Conservation (phyloP, 202 grass and related monocot genomes). For the Brachypodium distachyon region DNA sequence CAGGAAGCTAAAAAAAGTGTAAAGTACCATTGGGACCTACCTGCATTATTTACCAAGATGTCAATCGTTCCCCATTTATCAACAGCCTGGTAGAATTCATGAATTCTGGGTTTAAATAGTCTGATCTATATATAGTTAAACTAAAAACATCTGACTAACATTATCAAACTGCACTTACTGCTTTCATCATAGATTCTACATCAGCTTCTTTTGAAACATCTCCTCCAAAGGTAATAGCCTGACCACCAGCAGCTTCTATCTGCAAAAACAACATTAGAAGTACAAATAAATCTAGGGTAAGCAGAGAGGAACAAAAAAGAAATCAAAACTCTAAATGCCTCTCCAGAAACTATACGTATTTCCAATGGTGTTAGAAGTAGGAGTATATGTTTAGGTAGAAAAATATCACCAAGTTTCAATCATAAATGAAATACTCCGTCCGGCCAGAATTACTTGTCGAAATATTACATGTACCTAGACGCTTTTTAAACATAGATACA, state of each 20-base stretch:
- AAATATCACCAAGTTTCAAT: background rate
- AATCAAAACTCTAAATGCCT: background rate
- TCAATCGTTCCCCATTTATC: conserved; percentile 93
- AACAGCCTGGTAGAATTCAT: conserved; percentile 53
- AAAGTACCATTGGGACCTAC: conserved; percentile 20
- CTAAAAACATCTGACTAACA: background rate
- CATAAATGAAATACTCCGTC: background rate
- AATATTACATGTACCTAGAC: no score
- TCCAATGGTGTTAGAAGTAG: background rate
- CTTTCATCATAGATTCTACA: conserved; percentile 96
- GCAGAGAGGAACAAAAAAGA: background rate
- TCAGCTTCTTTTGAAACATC: conserved; percentile 98
- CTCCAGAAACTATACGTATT: background rate
- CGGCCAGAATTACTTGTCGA: no score
- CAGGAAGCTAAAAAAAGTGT: background rate
- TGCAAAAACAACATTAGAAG: conserved; percentile 12
- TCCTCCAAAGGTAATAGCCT: conserved; percentile 86
- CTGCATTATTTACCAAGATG: conserved; percentile 98
- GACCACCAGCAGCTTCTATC: conserved; percentile 83
- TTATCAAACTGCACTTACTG: conserved; percentile 46
- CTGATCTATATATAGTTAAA: background rate
- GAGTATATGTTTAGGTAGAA: background rate
- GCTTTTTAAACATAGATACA: no score
- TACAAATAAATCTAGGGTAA: background rate
- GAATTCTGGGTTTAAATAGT: background rate